Evolutionary conservation across 2,329 filamentous ascomycete genomes (phyloP).

Genomic region (Kalmusia sp.): DNA sequence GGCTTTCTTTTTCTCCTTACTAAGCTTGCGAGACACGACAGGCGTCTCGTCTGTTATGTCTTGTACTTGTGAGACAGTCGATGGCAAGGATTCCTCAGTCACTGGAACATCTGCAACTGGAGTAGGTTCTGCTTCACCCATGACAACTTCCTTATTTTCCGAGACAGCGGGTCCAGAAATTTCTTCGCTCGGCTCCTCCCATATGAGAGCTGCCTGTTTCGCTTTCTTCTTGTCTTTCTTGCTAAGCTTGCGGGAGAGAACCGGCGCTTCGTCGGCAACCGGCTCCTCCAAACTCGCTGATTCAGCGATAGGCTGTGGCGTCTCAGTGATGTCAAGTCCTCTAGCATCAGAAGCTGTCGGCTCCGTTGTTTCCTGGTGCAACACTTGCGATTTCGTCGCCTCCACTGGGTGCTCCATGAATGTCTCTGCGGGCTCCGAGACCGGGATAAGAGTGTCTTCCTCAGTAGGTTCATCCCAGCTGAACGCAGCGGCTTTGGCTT

Average conservation of each 20-base stretch:
- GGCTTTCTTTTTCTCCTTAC: slow-evolving; percentile 27
- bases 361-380: neutral
- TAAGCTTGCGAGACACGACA: slow-evolving; percentile 18
- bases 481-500: slow-evolving; percentile 17
- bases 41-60: neutral
- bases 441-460: neutral
- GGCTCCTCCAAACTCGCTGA: no score
- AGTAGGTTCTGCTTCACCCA: neutral
- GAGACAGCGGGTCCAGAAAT: neutral
- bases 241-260: slow-evolving; percentile 25
- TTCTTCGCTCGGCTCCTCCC: slow-evolving; percentile 15
- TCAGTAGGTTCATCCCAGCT: slow-evolving; percentile 15
- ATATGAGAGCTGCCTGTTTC: slow-evolving; percentile 6
- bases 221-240: slow-evolving; percentile 51
- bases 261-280: slow-evolving; percentile 14
- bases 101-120: neutral
- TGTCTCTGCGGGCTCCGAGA: neutral
- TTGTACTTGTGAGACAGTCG: neutral
- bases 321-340: neutral
- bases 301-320: neutral
- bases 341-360: neutral
- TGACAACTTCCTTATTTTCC: neutral
- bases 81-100: neutral
- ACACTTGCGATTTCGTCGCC: neutral
- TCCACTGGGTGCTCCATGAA: neutral